Conservation (phyloP, 139 green algal genomes). For the Asterochloris erici region DNA sequence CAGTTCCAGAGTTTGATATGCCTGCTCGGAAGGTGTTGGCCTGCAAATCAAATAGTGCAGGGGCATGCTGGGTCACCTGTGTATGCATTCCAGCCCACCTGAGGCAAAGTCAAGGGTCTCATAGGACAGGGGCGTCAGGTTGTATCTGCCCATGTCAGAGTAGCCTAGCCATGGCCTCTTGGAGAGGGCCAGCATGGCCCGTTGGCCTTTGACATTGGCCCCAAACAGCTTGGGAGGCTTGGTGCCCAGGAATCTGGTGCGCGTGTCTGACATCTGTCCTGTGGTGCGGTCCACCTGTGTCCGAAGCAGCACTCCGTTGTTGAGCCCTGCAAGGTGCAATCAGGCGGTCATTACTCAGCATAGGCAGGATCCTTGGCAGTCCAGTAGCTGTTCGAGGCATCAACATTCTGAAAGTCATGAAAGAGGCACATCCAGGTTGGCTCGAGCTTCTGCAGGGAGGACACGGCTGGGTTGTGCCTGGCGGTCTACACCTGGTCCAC, state of each 20-base stretch:
- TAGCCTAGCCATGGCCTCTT: conserved; percentile 93
- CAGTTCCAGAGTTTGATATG: background rate
- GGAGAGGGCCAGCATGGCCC: conserved; percentile 91
- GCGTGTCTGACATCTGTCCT: conserved; percentile 78
- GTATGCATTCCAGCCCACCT: conserved; percentile 21
- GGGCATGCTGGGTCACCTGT: background rate
- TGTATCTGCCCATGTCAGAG: conserved; percentile 82
- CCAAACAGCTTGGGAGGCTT: conserved; percentile 75
- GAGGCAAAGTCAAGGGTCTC: conserved; percentile 79
- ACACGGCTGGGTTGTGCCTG: no score
- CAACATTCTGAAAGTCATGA: no score
- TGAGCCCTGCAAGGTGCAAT: conserved; percentile 58
- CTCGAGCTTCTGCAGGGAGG: no score
- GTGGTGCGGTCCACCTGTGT: conserved; percentile 87
- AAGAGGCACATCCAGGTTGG: no score
- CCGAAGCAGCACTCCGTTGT: conserved; percentile 92
- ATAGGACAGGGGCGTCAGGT: conserved; percentile 87
- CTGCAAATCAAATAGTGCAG: background rate
- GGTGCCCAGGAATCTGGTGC: conserved; percentile 91
- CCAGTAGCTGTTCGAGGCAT: no score
- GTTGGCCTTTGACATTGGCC: conserved; percentile 57
- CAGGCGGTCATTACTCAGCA: background rate
- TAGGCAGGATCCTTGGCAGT: no score
- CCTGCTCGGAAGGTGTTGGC: background rate
- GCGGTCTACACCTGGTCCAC: no score